These are phyloP conservation scores for Euphorbia schlechtendalii DNA, from an alignment of 441 rosid genomes.

Conservation along the genomic window DNA sequence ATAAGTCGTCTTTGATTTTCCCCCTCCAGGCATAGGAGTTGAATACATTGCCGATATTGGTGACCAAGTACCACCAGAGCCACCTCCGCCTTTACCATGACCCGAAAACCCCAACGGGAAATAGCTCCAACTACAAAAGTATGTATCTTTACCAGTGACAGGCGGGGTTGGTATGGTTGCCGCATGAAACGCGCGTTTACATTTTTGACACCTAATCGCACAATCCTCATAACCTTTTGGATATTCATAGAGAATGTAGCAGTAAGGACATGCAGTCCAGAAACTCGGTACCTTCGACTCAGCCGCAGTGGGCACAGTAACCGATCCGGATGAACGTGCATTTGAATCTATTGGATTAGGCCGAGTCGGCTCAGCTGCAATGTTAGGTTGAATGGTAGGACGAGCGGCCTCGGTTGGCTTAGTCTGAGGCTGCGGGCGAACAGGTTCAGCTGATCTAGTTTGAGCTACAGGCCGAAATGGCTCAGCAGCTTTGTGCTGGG, in stretches of 20 bases:
- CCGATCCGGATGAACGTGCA: background rate
- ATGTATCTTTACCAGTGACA: conserved; percentile 31
- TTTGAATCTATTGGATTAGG: conserved; percentile 10
- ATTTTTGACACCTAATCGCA: conserved; percentile 58
- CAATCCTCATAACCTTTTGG: conserved; percentile 65
- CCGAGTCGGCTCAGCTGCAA: conserved; percentile 1
- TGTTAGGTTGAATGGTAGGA: background rate
- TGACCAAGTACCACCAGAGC: conserved; percentile 44
- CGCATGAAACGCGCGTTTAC: conserved; percentile 75
- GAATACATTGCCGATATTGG: conserved; percentile 67
- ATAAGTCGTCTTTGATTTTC: background rate
- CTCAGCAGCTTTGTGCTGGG: conserved; percentile 20
- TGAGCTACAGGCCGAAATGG: conserved; percentile 11
- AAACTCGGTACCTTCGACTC: conserved; percentile 39
- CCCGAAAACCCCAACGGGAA: conserved; percentile 64
- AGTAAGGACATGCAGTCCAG: conserved; percentile 93
- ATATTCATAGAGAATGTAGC: conserved; percentile 65
- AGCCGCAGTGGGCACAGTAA: too few species aligned
- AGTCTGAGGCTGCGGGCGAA: background rate
- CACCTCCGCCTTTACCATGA: conserved; percentile 18
- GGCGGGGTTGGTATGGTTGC: conserved; percentile 55
- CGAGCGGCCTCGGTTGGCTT: conserved; percentile 12
- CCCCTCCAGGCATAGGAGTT: too few species aligned
- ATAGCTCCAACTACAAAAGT: conserved; percentile 66
- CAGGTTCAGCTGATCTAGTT: conserved; percentile 8